These are phyloP conservation scores for Nakazawaea wickerhamii DNA, from an alignment of 805 yeast species.

Conservation along the genomic window DNA sequence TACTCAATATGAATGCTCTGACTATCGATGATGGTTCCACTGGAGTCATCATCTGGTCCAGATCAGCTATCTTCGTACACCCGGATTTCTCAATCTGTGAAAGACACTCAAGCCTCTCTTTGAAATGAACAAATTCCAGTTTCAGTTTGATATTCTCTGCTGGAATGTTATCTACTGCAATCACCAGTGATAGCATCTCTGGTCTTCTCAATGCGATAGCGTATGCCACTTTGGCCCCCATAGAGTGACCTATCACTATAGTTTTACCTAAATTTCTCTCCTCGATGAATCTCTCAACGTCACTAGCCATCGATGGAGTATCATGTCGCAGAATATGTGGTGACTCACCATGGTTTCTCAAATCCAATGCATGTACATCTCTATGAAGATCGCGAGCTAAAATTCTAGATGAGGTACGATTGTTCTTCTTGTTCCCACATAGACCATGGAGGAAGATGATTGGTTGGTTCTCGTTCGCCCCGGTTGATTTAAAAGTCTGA, in stretches of 20 bases:
- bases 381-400: conserved; percentile 42
- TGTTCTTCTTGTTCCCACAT: conserved; percentile 76
- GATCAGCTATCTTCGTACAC: conserved; percentile 30
- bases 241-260: conserved; percentile 66
- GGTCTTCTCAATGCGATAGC: conserved; percentile 68
- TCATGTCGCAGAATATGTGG: conserved; percentile 70
- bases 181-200: conserved; percentile 47
- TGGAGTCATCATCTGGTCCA: conserved; percentile 46
- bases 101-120: conserved; percentile 11
- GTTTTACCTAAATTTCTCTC: conserved; percentile 35
- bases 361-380: conserved; percentile 62
- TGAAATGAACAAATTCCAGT: conserved; percentile 26
- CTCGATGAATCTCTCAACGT: conserved; percentile 62
- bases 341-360: conserved; percentile 87
- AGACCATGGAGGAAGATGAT: conserved; percentile 82
- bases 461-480: conserved; percentile 38
- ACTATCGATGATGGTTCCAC: conserved; percentile 56
- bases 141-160: conserved; percentile 19
- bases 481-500: conserved; percentile 6
- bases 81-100: neutral
- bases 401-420: conserved; percentile 64
- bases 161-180: conserved; percentile 85
- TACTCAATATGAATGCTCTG: conserved; percentile 70
- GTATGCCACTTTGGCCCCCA: conserved; percentile 96
- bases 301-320: conserved; percentile 73